Evolutionary conservation across 1,284 basidiomycete species (phyloP), one percentile per base, ranked within the genome.

Genomic region (Tilletia indica): DNA sequence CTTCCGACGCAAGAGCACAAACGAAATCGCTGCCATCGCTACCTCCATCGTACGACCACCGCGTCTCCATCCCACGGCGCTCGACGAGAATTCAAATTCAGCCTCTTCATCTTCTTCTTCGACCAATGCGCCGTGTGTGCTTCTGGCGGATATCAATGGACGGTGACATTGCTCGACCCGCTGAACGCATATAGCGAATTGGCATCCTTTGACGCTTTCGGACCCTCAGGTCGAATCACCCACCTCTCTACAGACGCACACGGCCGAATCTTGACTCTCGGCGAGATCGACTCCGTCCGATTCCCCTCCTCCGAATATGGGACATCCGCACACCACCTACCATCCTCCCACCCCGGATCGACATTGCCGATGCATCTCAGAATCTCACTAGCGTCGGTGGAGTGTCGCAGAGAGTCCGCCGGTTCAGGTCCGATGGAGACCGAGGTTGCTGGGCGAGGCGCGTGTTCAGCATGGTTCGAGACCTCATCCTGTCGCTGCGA

Each of bases 401-500:
- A 16, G 36, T 5, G 12, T 47, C 31, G 16, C 64, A 68, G 72
- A 38, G 19, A 39, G 67, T 4, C 58, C 61, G 61, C 61, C 61
- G 61, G 31, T 34, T 16, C 31, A 34, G 34, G 42, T 70, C 6
- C 21, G 48, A 48, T 36, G n/a, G 61, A 73, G 58, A 77, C 70
- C 82, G 3, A 68, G 73, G 6, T 71, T 83, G n/a, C 69, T 79
- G 2, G 74, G 77, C 16, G 78, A 80, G 58, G 76, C 73, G n/a
- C 77, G 77, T 61, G 78, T 82, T 4, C 80, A 82, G 70, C 80
- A 81, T 56, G 79, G 80, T 4, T 77, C 78, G 34, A 66, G 76
- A 51, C 80, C 80, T 0, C 73, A 77, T 64, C 80, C 80, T 1
- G 72, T 73, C 2, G 91, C 93, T 4, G 89, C 91, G 0, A 86